Conservation (phyloP, 768 basidiomycete species). For the Psilocybe subaeruginosa region DNA sequence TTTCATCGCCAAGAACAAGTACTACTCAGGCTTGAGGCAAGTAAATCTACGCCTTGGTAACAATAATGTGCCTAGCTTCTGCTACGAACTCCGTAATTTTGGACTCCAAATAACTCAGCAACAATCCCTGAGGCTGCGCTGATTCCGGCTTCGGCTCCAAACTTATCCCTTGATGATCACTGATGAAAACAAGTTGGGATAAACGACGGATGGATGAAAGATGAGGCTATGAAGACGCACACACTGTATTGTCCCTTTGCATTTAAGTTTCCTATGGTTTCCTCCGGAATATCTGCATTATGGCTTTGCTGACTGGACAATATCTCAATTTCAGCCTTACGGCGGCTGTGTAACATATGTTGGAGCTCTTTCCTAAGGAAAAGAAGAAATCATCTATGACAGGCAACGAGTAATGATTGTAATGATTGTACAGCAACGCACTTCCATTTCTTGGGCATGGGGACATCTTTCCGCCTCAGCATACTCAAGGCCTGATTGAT, state of each 20-base stretch:
- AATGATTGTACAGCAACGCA: conserved; percentile 23
- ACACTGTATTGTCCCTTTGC: too few relatives aligned
- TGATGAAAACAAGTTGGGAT: too few relatives aligned
- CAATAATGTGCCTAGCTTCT: background rate
- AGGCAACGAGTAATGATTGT: too few relatives aligned
- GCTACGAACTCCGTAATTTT: conserved; percentile 12
- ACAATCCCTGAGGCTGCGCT: conserved; percentile 1
- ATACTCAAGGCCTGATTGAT: conserved; percentile 60
- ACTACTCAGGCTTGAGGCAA: too few relatives aligned
- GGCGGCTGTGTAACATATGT: conserved; percentile 77
- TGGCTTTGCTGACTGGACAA: conserved; percentile 26
- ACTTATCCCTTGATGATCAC: too few relatives aligned
- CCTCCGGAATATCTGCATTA: background rate
- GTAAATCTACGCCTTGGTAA: too few relatives aligned
- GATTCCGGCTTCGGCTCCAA: too few relatives aligned
- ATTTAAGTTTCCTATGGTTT: background rate
- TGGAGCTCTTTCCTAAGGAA: conserved; percentile 72
- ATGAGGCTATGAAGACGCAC: too few relatives aligned
- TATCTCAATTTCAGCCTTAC: conserved; percentile 93
- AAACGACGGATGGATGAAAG: too few relatives aligned
- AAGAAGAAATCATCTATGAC: background rate
- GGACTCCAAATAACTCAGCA: conserved; percentile 11
- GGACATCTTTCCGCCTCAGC: conserved; percentile 43
- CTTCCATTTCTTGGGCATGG: conserved; percentile 72
- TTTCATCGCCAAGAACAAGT: too few relatives aligned